These are phyloP conservation scores for Pseudogymnoascus sp. DNA, from an alignment of 2,329 filamentous ascomycete species.

Conservation along the genomic window DNA sequence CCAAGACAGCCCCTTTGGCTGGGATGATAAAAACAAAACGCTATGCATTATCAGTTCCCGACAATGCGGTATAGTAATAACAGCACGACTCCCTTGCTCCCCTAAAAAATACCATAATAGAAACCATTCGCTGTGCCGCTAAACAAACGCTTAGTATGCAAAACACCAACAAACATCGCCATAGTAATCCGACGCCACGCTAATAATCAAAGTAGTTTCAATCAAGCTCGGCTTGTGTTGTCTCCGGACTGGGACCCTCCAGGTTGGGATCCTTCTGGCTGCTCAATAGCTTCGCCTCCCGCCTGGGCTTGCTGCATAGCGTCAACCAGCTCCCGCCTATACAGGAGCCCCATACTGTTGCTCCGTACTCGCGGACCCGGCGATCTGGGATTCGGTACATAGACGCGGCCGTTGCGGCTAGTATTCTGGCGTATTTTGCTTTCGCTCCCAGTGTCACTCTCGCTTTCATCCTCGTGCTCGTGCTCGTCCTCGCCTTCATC, in stretches of 20 bases:
- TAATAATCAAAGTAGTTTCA: background rate
- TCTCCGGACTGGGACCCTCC: background rate
- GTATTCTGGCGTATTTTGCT: background rate
- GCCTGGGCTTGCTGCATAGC: background rate
- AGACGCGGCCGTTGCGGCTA: slow-evolving; percentile 20
- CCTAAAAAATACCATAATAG: background rate
- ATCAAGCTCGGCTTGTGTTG: background rate
- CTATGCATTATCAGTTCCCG: background rate
- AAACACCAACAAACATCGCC: background rate
- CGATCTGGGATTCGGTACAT: slow-evolving; percentile 26
- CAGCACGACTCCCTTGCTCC: background rate
- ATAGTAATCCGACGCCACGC: background rate
- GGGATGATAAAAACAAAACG: background rate
- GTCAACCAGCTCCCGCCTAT: slow-evolving; percentile 7
- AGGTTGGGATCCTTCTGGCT: background rate
- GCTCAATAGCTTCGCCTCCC: background rate
- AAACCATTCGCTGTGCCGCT: background rate
- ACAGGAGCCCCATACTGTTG: slow-evolving; percentile 30
- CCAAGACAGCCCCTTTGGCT: background rate
- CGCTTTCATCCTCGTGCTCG: slow-evolving; percentile 19
- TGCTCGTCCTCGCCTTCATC: slow-evolving; percentile 21
- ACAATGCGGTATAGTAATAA: background rate
- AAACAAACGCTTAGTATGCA: background rate
- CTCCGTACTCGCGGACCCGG: slow-evolving; percentile 24
- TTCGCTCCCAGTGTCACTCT: slow-evolving; percentile 13